phyloP scores from a whole-genome alignment of 2,329 filamentous ascomycete species.

The Aureobasidium sp. region DNA sequence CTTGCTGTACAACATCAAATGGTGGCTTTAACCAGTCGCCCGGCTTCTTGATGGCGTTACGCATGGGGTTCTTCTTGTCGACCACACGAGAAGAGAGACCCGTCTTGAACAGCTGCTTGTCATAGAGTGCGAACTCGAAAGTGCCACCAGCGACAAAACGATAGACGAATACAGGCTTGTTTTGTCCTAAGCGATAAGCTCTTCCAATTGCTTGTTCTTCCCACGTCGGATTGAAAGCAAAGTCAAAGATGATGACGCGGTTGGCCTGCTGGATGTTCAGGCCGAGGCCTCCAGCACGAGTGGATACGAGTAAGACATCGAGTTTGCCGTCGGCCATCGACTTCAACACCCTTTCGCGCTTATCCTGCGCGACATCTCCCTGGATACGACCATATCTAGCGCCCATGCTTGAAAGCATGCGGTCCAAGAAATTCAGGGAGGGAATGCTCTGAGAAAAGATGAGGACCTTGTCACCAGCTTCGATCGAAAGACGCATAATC shows the following conservation, averaged over 20 bases:
- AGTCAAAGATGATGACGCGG: slow-evolving; percentile 80
- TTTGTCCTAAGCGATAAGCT: slow-evolving; percentile 78
- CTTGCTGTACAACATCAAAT: slow-evolving; percentile 43
- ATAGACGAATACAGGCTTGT: slow-evolving; percentile 77
- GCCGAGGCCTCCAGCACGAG: slow-evolving; percentile 71
- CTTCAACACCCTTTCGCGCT: slow-evolving; percentile 58
- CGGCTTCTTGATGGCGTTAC: slow-evolving; percentile 50
- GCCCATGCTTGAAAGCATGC: slow-evolving; percentile 45
- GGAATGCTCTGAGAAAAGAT: slow-evolving; percentile 70
- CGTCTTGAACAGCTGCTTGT: slow-evolving; percentile 72
- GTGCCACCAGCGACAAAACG: slow-evolving; percentile 72
- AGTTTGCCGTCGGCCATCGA: slow-evolving; percentile 56
- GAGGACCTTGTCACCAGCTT: slow-evolving; percentile 63
- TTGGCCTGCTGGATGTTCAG: slow-evolving; percentile 81
- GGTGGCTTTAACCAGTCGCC: slow-evolving; percentile 55
- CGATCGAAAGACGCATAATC: slow-evolving; percentile 61
- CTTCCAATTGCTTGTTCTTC: slow-evolving; percentile 85
- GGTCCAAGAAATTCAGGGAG: slow-evolving; percentile 62
- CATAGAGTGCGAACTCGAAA: slow-evolving; percentile 67
- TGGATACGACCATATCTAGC: slow-evolving; percentile 56
- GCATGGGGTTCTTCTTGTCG: slow-evolving; percentile 71
- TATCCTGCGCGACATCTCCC: slow-evolving; percentile 51
- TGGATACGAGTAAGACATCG: slow-evolving; percentile 71
- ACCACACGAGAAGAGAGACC: slow-evolving; percentile 74
- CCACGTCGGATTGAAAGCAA: slow-evolving; percentile 68